A percentile compares a stretch with the other conserved stretches of the same genome.
Evolutionary conservation across 1,284 basidiomycete species (phyloP).

Genomic region (Moniliella sp.): DNA sequence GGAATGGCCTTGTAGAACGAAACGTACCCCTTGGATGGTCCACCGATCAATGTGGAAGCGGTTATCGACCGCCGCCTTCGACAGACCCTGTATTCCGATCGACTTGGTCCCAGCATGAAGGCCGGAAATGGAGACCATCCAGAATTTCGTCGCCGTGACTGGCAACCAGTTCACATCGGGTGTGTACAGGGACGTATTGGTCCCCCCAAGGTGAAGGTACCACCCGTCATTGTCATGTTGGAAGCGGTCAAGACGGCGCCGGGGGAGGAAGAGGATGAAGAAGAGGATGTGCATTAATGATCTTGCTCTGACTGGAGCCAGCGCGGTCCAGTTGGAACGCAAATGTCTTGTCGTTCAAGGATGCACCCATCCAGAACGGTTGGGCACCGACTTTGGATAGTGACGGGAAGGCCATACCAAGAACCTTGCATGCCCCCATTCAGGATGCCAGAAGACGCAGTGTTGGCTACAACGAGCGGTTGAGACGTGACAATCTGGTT

Average conservation of each 20-base stretch:
- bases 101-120: slow-evolving; percentile 4
- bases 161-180: slow-evolving; percentile 11
- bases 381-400: slow-evolving; percentile 6
- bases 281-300: neutral
- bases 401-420: slow-evolving; percentile 16
- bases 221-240: slow-evolving; percentile 4
- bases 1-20: slow-evolving; percentile 16
- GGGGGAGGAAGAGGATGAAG: neutral
- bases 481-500: slow-evolving; percentile 7
- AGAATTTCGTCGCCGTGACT: slow-evolving; percentile 12
- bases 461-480: slow-evolving; percentile 15
- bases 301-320: neutral
- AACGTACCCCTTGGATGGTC: slow-evolving; percentile 12
- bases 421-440: slow-evolving; percentile 8
- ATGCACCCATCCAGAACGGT: slow-evolving; percentile 11
- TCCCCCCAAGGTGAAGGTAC: slow-evolving; percentile 20
- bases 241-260: neutral
- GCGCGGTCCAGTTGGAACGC: neutral
- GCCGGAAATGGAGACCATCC: slow-evolving; percentile 16
- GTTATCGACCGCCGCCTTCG: slow-evolving; percentile 23
- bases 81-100: slow-evolving; percentile 5
- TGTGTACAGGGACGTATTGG: slow-evolving; percentile 11
- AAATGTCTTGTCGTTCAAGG: slow-evolving; percentile 14
- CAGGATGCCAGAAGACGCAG: slow-evolving; percentile 5
- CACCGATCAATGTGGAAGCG: slow-evolving; percentile 25